Evolutionary conservation across 2,329 filamentous ascomycete genomes (phyloP), one percentile per base, ranked within the genome.

Genomic region (Fusarium tanahbumbuense): DNA sequence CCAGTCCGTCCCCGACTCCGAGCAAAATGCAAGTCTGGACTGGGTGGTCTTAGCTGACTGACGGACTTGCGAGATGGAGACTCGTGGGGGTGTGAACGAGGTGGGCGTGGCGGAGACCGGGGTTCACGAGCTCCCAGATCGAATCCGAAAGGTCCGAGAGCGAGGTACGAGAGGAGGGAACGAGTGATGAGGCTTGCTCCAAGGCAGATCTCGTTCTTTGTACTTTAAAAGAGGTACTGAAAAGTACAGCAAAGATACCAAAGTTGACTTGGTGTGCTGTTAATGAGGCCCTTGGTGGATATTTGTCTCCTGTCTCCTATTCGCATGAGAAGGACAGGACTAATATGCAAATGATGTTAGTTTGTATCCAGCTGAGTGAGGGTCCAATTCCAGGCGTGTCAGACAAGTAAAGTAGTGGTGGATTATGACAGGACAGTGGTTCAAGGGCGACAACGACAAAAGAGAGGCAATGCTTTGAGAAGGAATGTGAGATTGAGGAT

Each of bases 101-200:
- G 60, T 65, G 71, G 60, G 65, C 55, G 62, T 68, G 71, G 59
- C 49, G 68, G 64, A 54, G 64, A 66, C 64, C 59, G 61, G 62
- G 61, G 56, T 69, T 63, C 48, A 58, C 48, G 41, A 58, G 41
- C 32, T 50, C 32, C 56, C 48, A 53, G 64, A 41, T 54, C 59
- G 46, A 63, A 60, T 67, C 68, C 68, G 68, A 71, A 56, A 60
- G 70, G 70, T 71, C 70, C 70, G 70, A 68, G 63, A 59, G 62
- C 54, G 62, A 66, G 48, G 60, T 44, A 48, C 25, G 28, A 47
- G 34, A 53, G 32, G 54, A 60, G 27, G 47, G 41, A 57, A 27
- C 34, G 62, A 60, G 62, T 34, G 16, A 64, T 55, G 62, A 72
- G 62, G 66, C 49, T 64, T 68, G 60, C 49, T 62, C 41, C 40